A percentile compares a stretch with the other conserved stretches of the same genome.
Evolutionary conservation across 2,329 filamentous ascomycete genomes (phyloP).

Genomic region (Phialophora macrospora): DNA sequence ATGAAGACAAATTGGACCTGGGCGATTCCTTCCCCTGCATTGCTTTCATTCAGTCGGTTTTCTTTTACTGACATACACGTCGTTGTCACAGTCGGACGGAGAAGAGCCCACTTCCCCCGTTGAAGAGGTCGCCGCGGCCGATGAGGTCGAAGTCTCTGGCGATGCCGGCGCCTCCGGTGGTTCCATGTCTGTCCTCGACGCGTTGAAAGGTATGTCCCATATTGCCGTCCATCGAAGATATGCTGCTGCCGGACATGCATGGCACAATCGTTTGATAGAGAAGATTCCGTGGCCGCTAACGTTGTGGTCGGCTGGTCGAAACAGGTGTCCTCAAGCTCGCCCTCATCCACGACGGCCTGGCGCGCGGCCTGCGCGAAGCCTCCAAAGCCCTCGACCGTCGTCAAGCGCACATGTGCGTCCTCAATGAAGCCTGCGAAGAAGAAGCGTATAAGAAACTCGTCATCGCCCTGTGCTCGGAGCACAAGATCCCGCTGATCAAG

Average conservation of each 20-base stretch:
- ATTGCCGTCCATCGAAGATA: not conserved
- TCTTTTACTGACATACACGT: not conserved
- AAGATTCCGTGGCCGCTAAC: slow-evolving; percentile 2
- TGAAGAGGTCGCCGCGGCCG: slow-evolving; percentile 61
- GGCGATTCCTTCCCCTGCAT: not conserved
- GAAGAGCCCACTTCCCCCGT: slow-evolving; percentile 91
- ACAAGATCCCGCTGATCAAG: slow-evolving; percentile 99
- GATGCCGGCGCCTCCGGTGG: slow-evolving; percentile 77
- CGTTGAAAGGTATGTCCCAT: slow-evolving; percentile 72
- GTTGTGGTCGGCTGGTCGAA: not conserved
- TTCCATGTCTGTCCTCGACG: slow-evolving; percentile 95
- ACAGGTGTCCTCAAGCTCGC: slow-evolving; percentile 88
- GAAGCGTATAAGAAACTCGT: slow-evolving; percentile 99
- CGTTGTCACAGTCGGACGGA: slow-evolving; percentile 87
- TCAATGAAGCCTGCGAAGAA: slow-evolving; percentile 99
- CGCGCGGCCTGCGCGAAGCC: slow-evolving; percentile 96
- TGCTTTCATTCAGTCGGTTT: not conserved
- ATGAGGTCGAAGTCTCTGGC: slow-evolving; percentile 94
- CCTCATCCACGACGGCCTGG: slow-evolving; percentile 99
- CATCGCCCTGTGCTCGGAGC: slow-evolving; percentile 96
- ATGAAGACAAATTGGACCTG: not conserved
- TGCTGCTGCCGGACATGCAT: not conserved
- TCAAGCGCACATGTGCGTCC: slow-evolving; percentile 99
- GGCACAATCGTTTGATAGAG: not conserved
- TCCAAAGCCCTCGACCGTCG: slow-evolving; percentile 98